Percentiles rank a stretch among this genome's conserved stretches.
Conservation (phyloP, 306 rosid genomes). For the Vachellia pachyceras region DNA sequence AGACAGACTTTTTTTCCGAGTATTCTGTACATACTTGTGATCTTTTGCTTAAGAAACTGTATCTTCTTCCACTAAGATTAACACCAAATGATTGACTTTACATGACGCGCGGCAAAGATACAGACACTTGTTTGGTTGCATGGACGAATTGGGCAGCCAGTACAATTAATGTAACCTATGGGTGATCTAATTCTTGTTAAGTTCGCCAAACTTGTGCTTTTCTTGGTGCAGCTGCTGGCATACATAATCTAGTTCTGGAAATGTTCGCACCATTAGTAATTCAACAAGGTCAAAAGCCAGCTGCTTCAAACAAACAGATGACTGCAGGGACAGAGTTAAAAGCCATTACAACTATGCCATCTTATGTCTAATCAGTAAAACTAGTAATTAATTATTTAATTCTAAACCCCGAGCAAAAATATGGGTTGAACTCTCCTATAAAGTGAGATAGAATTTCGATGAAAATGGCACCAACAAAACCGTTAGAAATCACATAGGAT, state of each 20-base stretch:
- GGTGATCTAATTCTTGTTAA: conserved; percentile 16
- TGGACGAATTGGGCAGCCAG: background rate
- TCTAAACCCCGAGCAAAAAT: background rate
- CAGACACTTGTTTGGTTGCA: background rate
- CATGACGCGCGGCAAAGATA: background rate
- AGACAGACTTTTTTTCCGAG: background rate
- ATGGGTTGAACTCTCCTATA: background rate
- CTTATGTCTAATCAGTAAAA: background rate
- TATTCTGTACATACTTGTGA: background rate
- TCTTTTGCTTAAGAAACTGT: background rate
- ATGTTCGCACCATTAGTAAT: conserved; percentile 55
- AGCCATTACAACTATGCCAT: conserved; percentile 1
- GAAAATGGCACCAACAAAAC: background rate
- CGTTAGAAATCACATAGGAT: background rate
- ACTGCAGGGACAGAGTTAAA: conserved; percentile 44
- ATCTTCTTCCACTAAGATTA: background rate
- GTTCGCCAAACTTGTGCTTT: conserved; percentile 56
- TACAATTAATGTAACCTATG: background rate
- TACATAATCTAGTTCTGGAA: conserved; percentile 55
- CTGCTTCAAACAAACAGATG: conserved; percentile 66
- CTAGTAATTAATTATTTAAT: background rate
- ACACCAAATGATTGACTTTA: background rate
- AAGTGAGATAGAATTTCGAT: background rate
- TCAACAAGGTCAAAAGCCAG: conserved; percentile 65
- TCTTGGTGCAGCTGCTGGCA: conserved; percentile 59